Conservation (phyloP, 345 rosid genomes). For the Gossypium stocksii region DNA sequence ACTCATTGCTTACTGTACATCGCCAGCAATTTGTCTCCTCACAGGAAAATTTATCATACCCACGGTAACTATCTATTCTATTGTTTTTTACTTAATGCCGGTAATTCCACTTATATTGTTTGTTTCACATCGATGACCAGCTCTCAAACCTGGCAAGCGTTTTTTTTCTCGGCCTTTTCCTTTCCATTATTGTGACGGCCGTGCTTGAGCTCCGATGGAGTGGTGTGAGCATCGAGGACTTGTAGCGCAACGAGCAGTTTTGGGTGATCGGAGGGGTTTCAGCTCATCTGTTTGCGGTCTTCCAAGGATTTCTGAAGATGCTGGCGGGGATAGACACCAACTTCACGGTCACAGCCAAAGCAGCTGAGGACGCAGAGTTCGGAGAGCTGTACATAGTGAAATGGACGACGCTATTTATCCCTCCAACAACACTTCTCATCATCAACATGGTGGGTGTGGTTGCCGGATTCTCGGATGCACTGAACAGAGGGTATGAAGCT, state of each 20-base stretch:
- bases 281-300: constrained; percentile 89
- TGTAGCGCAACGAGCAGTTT: constrained; percentile 91
- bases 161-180: constrained; percentile 86
- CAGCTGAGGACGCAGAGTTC: constrained; percentile 80
- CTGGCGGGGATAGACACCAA: constrained; percentile 92
- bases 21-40: constrained; percentile 94
- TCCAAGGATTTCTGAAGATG: constrained; percentile 94
- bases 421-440: constrained; percentile 79
- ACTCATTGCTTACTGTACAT: constrained; percentile 77
- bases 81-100: no score
- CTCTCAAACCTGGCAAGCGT: constrained; percentile 86
- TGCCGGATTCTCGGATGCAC: constrained; percentile 95
- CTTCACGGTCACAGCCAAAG: constrained; percentile 91
- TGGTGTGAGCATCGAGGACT: constrained; percentile 84
- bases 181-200: constrained; percentile 76
- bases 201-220: constrained; percentile 95
- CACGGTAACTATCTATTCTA: constrained; percentile 44
- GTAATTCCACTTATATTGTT: not conserved
- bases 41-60: constrained; percentile 97
- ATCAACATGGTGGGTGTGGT: constrained; percentile 88
- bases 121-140: constrained; percentile 26
- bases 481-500: constrained; percentile 93
- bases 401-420: constrained; percentile 84
- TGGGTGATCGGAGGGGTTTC: constrained; percentile 99
- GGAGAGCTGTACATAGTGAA: constrained; percentile 88